phyloP scores from a whole-genome alignment of 1,139 yeast species.

The Nakaseomyces glabratus region DNA sequence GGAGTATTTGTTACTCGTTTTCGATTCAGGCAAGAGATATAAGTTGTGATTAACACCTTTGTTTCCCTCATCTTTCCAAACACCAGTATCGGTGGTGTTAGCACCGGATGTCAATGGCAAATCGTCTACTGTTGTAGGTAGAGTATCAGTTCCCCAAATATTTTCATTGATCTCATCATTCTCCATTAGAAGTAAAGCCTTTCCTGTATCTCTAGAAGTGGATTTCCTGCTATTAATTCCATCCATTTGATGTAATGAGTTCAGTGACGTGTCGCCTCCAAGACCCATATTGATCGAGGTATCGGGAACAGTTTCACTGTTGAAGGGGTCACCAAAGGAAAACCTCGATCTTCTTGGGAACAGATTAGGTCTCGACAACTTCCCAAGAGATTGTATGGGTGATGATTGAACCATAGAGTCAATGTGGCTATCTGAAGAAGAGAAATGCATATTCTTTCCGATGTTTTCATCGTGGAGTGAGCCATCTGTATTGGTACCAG shows the following conservation, averaged over 20 bases:
- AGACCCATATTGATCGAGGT: slow-evolving; percentile 7
- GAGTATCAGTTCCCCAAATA: slow-evolving; percentile 44
- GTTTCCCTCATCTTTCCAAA: too few relatives aligned
- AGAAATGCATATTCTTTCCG: too few relatives aligned
- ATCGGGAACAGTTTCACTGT: slow-evolving; percentile 22
- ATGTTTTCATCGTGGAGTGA: too few relatives aligned
- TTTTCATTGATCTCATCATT: slow-evolving; percentile 36
- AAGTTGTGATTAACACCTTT: too few relatives aligned
- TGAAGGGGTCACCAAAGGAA: slow-evolving; percentile 55
- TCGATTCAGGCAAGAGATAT: too few relatives aligned
- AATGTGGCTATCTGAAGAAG: too few relatives aligned
- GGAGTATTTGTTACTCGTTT: too few relatives aligned
- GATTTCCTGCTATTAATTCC: slow-evolving; percentile 21
- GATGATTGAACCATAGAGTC: slow-evolving; percentile 5
- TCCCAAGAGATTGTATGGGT: background rate
- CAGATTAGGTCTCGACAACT: slow-evolving; percentile 38
- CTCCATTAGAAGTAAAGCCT: slow-evolving; percentile 47
- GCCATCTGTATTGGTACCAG: too few relatives aligned
- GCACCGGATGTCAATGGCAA: too few relatives aligned
- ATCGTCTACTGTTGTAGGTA: slow-evolving; percentile 5
- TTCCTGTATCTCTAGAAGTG: slow-evolving; percentile 36
- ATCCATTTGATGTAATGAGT: background rate
- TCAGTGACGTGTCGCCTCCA: background rate
- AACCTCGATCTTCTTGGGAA: slow-evolving; percentile 39
- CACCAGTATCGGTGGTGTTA: too few relatives aligned